A percentile compares a stretch with the other conserved stretches of the same genome.
Evolutionary conservation across 1,139 yeast species (phyloP).

Genomic region (Pneumocystis murina): DNA sequence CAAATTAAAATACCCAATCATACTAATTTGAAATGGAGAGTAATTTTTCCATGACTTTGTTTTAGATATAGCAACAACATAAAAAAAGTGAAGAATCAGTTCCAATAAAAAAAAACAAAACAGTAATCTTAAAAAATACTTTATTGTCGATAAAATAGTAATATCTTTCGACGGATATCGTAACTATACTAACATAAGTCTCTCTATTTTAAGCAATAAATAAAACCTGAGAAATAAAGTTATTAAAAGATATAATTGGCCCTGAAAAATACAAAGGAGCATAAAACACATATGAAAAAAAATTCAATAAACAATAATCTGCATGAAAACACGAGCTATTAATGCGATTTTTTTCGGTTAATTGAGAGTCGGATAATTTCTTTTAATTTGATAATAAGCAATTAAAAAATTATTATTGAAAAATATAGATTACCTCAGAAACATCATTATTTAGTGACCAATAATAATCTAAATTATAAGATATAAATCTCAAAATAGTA

Average conservation of each 20-base stretch:
- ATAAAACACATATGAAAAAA: slow-evolving; percentile 62
- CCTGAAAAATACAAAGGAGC: slow-evolving; percentile 91
- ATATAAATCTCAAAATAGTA: slow-evolving; percentile 66
- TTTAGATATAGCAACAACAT: slow-evolving; percentile 83
- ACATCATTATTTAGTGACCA: slow-evolving; percentile 6
- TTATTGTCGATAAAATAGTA: slow-evolving; percentile 35
- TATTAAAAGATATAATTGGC: slow-evolving; percentile 85
- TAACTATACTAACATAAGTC: slow-evolving; percentile 13
- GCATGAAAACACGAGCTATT: slow-evolving; percentile 43
- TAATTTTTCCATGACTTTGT: slow-evolving; percentile 83
- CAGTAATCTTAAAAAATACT: slow-evolving; percentile 52
- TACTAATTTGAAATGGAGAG: slow-evolving; percentile 81
- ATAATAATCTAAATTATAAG: slow-evolving; percentile 62
- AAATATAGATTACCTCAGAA: not conserved
- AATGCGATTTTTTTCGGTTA: slow-evolving; percentile 53
- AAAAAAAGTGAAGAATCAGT: slow-evolving; percentile 66
- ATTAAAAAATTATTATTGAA: not conserved
- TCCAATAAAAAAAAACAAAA: slow-evolving; percentile 81
- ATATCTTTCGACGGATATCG: slow-evolving; percentile 37
- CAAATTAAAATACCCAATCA: slow-evolving; percentile 84
- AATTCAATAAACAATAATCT: slow-evolving; percentile 50
- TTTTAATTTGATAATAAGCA: slow-evolving; percentile 8
- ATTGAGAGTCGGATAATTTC: slow-evolving; percentile 16
- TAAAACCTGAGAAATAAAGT: slow-evolving; percentile 57
- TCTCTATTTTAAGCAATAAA: slow-evolving; percentile 19